Base-by-base conservation (phyloP, 768 basidiomycete species). In the Kondoa subrosea region DNA sequence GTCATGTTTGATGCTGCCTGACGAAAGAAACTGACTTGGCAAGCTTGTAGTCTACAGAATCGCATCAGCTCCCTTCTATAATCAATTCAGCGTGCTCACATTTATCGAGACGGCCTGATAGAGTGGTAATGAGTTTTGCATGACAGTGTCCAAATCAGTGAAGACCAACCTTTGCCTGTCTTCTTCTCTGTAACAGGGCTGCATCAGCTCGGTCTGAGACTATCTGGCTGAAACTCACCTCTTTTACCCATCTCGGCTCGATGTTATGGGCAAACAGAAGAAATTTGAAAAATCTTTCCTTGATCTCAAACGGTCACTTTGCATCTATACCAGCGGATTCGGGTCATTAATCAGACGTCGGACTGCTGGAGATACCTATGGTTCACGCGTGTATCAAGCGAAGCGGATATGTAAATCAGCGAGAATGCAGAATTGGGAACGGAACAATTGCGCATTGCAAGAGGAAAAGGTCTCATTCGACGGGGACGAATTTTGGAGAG, bases 121-220 rank as follows among this genome's bases (percentile, higher is more conserved):
- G 26, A 64, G 33, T 32, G 14, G 4, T 50, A 16, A 16, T 2
- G 25, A 2, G 21, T 16, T 56, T 3, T 56, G 2, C 1, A 3
- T 21, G 21, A 15, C 0, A n/a, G 1, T 14, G 12, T 21, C n/a
- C n/a, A n/a, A 25, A 69, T 58, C 56, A 17, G 68, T 65, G 71
- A 67, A 21, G 65, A 33, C 66, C 67, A 59, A 67, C 74, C 76
- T 72, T 76, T 76, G 70, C 76, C 76, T 56, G 90, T 91, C 82
- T 93, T 95, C 80, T 92, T 93, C 78, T 89, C 87, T n/a, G 83
- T 79, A 74, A n/a, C n/a, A n/a, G n/a, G n/a, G n/a, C n/a, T n/a
- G n/a, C n/a, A 14, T 40, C 64, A 61, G 40, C 26, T 31, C 40
- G 8, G 26, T 31, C 34, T 26, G 4, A 26, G 32, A 8, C 40